phyloP scores from a whole-genome alignment of 768 basidiomycete species.

The Tricholoma matsutake region DNA sequence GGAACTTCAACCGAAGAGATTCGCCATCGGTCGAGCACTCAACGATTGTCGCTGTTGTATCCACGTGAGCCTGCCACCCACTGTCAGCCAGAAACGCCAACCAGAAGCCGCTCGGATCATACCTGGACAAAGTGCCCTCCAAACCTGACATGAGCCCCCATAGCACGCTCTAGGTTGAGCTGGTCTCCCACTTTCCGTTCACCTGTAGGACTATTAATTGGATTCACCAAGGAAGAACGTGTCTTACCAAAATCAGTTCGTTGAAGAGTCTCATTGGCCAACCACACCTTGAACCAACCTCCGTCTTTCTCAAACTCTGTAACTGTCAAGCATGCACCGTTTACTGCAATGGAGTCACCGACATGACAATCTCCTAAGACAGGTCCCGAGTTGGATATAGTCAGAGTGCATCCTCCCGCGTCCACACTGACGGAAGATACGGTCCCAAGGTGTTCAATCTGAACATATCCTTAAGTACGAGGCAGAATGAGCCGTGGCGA shows the following conservation, averaged over 20 bases:
- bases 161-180: slow-evolving; percentile 92
- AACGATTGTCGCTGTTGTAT: slow-evolving; percentile 78
- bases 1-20: slow-evolving; percentile 82
- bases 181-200: slow-evolving; percentile 74
- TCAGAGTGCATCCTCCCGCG: slow-evolving; percentile 77
- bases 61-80: slow-evolving; percentile 79
- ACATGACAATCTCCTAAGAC: slow-evolving; percentile 88
- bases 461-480: slow-evolving; percentile 7
- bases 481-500: background rate
- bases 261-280: slow-evolving; percentile 92
- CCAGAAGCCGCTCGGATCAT: slow-evolving; percentile 11
- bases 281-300: slow-evolving; percentile 90
- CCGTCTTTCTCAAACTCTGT: slow-evolving; percentile 72
- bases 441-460: slow-evolving; percentile 90
- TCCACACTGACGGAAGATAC: slow-evolving; percentile 65
- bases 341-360: slow-evolving; percentile 93
- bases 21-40: slow-evolving; percentile 74
- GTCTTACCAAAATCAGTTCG: slow-evolving; percentile 84
- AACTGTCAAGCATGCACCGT: slow-evolving; percentile 88
- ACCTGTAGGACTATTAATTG: slow-evolving; percentile 42
- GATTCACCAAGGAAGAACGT: background rate
- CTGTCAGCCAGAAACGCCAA: background rate
- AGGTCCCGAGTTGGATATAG: slow-evolving; percentile 63
- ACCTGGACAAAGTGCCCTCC: slow-evolving; percentile 99
- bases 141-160: slow-evolving; percentile 87